Conservation (phyloP, 805 yeast genomes). For the Saturnispora bothae region DNA sequence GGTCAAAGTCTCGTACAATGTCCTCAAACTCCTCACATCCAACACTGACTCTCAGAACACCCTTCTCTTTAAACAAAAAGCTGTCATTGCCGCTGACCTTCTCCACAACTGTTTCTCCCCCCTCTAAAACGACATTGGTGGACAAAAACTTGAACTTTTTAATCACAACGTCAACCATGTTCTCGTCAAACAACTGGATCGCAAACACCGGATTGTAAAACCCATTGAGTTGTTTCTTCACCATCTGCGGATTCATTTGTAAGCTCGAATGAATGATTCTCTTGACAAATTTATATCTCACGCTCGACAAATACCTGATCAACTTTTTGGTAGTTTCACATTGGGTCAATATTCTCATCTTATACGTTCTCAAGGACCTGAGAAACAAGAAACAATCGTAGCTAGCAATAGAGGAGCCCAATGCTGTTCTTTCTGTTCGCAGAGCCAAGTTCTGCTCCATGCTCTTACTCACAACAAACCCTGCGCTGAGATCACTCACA, state of each 20-base stretch:
- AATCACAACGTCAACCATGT: slow-evolving; percentile 31
- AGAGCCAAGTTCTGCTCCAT: slow-evolving; percentile 26
- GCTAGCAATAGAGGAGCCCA: slow-evolving; percentile 44
- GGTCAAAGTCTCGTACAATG: slow-evolving; percentile 36
- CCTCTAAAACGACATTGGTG: slow-evolving; percentile 37
- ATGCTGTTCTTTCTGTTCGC: slow-evolving; percentile 30
- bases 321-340: slow-evolving; percentile 34
- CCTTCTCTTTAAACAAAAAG: slow-evolving; percentile 12
- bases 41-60: slow-evolving; percentile 38
- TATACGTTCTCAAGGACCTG: slow-evolving; percentile 41
- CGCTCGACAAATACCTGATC: slow-evolving; percentile 29
- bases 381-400: slow-evolving; percentile 38
- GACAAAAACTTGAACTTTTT: slow-evolving; percentile 37
- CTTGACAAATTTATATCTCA: slow-evolving; percentile 24
- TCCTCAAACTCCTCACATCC: slow-evolving; percentile 45
- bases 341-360: slow-evolving; percentile 39
- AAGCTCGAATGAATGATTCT: slow-evolving; percentile 38
- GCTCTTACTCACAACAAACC: slow-evolving; percentile 35
- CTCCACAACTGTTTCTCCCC: slow-evolving; percentile 46
- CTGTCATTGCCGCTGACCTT: slow-evolving; percentile 28
- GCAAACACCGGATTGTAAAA: slow-evolving; percentile 40
- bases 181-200: slow-evolving; percentile 27
- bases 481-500: slow-evolving; percentile 44
- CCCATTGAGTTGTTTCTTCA: slow-evolving; percentile 32
- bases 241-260: slow-evolving; percentile 30